Conservation (phyloP, 768 basidiomycete genomes). For the Holtermanniella nyarrowii region DNA sequence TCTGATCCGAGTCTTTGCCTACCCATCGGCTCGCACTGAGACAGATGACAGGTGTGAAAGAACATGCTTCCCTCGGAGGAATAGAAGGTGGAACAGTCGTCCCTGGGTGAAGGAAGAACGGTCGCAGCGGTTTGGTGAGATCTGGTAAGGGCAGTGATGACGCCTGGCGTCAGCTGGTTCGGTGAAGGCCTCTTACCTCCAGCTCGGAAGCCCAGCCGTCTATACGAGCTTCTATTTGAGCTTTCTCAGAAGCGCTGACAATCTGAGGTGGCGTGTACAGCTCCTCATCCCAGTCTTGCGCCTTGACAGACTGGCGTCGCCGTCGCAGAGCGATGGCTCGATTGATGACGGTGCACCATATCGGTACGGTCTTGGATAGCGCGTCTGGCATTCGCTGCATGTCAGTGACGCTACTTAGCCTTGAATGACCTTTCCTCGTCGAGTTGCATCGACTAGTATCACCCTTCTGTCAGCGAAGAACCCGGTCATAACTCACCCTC, state of each 20-base stretch:
- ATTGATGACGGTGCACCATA: slow-evolving; percentile 86
- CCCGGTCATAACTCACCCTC: slow-evolving; percentile 52
- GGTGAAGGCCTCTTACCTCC: slow-evolving; percentile 47
- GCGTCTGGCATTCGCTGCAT: slow-evolving; percentile 72
- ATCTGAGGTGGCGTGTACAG: slow-evolving; percentile 61
- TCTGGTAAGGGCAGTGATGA: slow-evolving; percentile 62
- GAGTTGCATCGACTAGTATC: slow-evolving; percentile 81
- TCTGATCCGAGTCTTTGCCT: slow-evolving; percentile 17
- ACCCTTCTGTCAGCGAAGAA: slow-evolving; percentile 46
- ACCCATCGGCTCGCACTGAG: slow-evolving; percentile 72
- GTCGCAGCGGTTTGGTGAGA: slow-evolving; percentile 59
- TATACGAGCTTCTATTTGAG: slow-evolving; percentile 59
- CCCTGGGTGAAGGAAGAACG: slow-evolving; percentile 77
- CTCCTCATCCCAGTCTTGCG: slow-evolving; percentile 47
- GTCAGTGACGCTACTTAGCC: not conserved
- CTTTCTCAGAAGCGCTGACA: slow-evolving; percentile 56
- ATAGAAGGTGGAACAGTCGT: slow-evolving; percentile 49
- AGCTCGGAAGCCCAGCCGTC: slow-evolving; percentile 62
- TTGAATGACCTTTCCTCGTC: slow-evolving; percentile 59
- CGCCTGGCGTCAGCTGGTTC: slow-evolving; percentile 42
- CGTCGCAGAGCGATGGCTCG: slow-evolving; percentile 41
- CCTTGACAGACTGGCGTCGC: slow-evolving; percentile 19
- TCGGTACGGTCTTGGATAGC: slow-evolving; percentile 81
- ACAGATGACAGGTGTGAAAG: slow-evolving; percentile 57
- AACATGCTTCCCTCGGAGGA: slow-evolving; percentile 4